These are phyloP conservation scores for Pythium scleroteichum DNA, from an alignment of 352 stramenopile species.

Conservation along the genomic window DNA sequence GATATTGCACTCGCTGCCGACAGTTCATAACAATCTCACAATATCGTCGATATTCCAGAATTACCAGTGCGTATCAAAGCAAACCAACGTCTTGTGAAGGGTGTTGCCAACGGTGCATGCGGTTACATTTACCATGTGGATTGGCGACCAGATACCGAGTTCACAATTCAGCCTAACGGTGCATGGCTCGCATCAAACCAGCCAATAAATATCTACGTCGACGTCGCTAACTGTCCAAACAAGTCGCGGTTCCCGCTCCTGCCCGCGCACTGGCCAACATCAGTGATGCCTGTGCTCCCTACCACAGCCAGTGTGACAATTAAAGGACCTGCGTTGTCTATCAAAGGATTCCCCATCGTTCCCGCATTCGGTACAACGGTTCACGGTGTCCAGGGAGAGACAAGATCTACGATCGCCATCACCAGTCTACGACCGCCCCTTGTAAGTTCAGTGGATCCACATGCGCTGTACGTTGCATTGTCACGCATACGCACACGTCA, in stretches of 20 bases:
- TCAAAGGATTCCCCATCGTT: constrained; percentile 29
- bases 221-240: constrained; percentile 1
- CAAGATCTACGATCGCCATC: constrained; percentile 12
- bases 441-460: not conserved
- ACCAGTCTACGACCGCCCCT: constrained; percentile 21
- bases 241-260: constrained; percentile 7
- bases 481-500: constrained; percentile 15
- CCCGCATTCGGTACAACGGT: constrained; percentile 30
- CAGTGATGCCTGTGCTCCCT: constrained; percentile 21
- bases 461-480: constrained; percentile 26
- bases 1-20: not conserved
- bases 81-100: constrained; percentile 18
- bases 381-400: constrained; percentile 28
- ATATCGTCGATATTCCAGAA: not conserved
- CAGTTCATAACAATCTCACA: not conserved
- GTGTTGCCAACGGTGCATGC: constrained; percentile 21
- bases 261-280: constrained; percentile 11
- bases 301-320: not conserved
- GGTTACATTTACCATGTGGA: constrained; percentile 19
- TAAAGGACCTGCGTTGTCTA: constrained; percentile 3
- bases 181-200: constrained; percentile 1
- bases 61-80: constrained; percentile 26
- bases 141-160: not conserved
- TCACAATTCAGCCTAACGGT: constrained; percentile 8
- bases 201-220: constrained; percentile 12